Base-by-base conservation (phyloP, 73 alveolate genomes). In the Paramecium sonneborni region DNA sequence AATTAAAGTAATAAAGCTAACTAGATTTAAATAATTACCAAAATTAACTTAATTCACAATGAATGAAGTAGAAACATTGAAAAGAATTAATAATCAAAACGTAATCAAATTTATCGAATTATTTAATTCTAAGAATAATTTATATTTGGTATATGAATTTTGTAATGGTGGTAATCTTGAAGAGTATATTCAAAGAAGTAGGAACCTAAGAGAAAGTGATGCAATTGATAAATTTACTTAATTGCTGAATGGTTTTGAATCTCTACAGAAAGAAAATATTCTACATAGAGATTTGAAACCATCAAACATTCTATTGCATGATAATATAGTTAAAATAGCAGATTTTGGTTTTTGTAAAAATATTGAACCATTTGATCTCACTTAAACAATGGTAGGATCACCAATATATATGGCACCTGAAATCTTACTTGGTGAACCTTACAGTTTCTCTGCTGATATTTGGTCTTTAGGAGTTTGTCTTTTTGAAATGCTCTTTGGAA, bases 341-440 rank as follows among this genome's bases (percentile, higher is more conserved):
- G 93, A 86, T 30, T 86, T 86, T 86, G 93, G 93, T 20, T 86
- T 86, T 57, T 86, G 93, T 58, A 86, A 86, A 86, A 86, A 76
- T 32, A 15, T 86, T 23, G 67, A 69, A 28, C 85, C 58, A 4
- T 30, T 30, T 7, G 93, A 86, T 58, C 86, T 86, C n/a, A 86
- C 93, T 4, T 57, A 86, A 58, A 86, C 93, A 6, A 86, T 86
- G 93, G 88, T 82, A 20, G 95, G 95, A 35, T 82, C 95, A 12
- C 95, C 93, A 12, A 85, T 57, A 18, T 92, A 92, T 41, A 85
- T 92, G 93, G 95, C 95, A n/a, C 95, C 95, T 5, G 95, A 92
- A 85, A 52, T 92, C 10, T 30, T 92, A 14, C 28, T 76, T 8
- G 95, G 95, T 18, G 46, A 52, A 24, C 70, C 74, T 15, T 92